phyloP scores from a whole-genome alignment of 2,329 filamentous ascomycete genomes.

The Trichoderma hamatum region DNA sequence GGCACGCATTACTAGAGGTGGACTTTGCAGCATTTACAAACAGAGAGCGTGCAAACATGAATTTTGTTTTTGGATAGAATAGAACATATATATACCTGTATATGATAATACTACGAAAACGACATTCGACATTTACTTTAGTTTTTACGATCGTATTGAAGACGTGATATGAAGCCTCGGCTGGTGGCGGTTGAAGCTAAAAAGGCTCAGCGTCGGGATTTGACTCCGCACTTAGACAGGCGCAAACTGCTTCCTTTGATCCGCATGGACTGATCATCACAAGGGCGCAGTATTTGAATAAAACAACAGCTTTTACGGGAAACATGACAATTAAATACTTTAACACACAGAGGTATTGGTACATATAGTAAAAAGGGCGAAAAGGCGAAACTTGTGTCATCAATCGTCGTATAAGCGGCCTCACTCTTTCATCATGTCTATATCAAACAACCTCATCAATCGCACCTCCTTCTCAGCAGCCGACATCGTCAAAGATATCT shows the following conservation, averaged over 20 bases:
- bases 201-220: not conserved
- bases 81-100: not conserved
- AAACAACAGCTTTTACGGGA: too few relatives aligned
- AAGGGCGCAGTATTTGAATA: constrained; percentile 3
- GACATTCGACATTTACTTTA: not conserved
- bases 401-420: not conserved
- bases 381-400: not conserved
- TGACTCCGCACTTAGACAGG: not conserved
- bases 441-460: constrained; percentile 13
- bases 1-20: not conserved
- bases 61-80: not conserved
- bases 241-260: not conserved
- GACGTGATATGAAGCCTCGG: constrained; percentile 8
- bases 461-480: constrained; percentile 24
- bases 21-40: not conserved
- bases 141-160: not conserved
- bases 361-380: not conserved
- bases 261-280: constrained; percentile 5
- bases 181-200: constrained; percentile 9
- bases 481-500: constrained; percentile 28
- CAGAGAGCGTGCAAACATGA: not conserved
- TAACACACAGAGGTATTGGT: too few relatives aligned
- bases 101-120: not conserved
- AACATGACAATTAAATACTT: too few relatives aligned
- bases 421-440: not conserved